Base-by-base conservation (phyloP, 169 alveolate genomes). In the Eimeria necatrix region DNA sequence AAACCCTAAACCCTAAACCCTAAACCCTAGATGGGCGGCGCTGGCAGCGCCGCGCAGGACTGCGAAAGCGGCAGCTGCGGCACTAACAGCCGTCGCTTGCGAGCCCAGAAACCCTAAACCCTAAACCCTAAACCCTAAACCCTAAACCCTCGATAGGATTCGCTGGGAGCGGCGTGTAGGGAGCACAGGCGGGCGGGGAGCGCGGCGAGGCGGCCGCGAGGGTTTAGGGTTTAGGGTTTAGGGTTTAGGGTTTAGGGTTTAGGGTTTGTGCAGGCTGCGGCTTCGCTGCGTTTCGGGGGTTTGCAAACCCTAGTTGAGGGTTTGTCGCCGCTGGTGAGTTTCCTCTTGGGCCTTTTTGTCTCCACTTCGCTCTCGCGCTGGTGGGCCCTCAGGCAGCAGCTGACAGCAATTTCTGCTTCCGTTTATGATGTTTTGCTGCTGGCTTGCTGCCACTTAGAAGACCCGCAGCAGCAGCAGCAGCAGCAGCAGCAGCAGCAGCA, bases 341-440 rank as follows among this genome's bases (percentile, higher is more conserved):
- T 92, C 24, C 61, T 92, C 4, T 70, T 92, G n/a, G 92, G 93
- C 16, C 26, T 92, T 61, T 92, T 78, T 56, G 93, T 92, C 24
- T 80, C 93, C 60, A 92, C 85, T 24, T 78, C 95, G 26, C 73
- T 92, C 20, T 78, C 95, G 22, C 64, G 95, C 18, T 92, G 95
- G 95, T 92, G 95, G 95, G 64, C 95, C 0, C 52, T 81, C 26
- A 12, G 95, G 59, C 85, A 70, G 93, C 86, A 81, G 49, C 64
- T 92, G 3, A 32, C 70, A 0, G 70, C 64, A 8, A 22, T 92
- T 59, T 64, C 86, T 76, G 92, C 92, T 59, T 68, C 92, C 16
- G 92, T 92, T 20, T 87, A 78, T 22, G 92, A 92, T 70, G 59
- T 92, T 24, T 59, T 81, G 48, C 48, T 80, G 18, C 93, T 92